A percentile compares a stretch with the other conserved stretches of the same genome.
Conservation (phyloP, 805 yeast species). For the Isabelozyma rhagii region DNA sequence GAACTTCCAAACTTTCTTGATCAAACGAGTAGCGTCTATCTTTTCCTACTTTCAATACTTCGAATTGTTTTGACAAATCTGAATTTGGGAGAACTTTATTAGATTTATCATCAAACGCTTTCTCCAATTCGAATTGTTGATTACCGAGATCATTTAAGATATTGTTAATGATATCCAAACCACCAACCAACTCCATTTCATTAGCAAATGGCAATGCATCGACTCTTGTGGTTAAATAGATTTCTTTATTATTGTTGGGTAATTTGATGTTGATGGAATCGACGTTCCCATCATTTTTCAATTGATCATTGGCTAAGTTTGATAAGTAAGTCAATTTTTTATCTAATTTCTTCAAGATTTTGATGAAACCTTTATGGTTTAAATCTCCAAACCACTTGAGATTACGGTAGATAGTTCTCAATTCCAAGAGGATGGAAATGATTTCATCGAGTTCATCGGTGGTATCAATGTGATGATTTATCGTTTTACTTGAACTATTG, state of each 20-base stretch:
- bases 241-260: slow-evolving; percentile 34
- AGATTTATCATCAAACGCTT: neutral
- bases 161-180: slow-evolving; percentile 51
- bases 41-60: slow-evolving; percentile 18
- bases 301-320: slow-evolving; percentile 17
- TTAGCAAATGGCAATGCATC: slow-evolving; percentile 75
- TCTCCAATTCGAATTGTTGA: slow-evolving; percentile 4
- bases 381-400: slow-evolving; percentile 93
- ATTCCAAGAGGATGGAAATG: slow-evolving; percentile 60
- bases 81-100: neutral
- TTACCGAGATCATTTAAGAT: slow-evolving; percentile 52
- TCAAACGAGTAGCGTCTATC: slow-evolving; percentile 22
- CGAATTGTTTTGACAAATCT: slow-evolving; percentile 5
- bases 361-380: slow-evolving; percentile 84
- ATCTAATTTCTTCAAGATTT: slow-evolving; percentile 86
- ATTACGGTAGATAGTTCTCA: slow-evolving; percentile 73
- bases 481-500: slow-evolving; percentile 12
- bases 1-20: slow-evolving; percentile 17
- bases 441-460: slow-evolving; percentile 42
- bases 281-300: slow-evolving; percentile 6
- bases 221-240: slow-evolving; percentile 59
- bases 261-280: slow-evolving; percentile 9
- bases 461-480: slow-evolving; percentile 31
- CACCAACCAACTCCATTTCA: slow-evolving; percentile 55
- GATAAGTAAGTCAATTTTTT: slow-evolving; percentile 51